phyloP scores from a whole-genome alignment of 148 eudicot genomes.

The Agrostemma githago region DNA sequence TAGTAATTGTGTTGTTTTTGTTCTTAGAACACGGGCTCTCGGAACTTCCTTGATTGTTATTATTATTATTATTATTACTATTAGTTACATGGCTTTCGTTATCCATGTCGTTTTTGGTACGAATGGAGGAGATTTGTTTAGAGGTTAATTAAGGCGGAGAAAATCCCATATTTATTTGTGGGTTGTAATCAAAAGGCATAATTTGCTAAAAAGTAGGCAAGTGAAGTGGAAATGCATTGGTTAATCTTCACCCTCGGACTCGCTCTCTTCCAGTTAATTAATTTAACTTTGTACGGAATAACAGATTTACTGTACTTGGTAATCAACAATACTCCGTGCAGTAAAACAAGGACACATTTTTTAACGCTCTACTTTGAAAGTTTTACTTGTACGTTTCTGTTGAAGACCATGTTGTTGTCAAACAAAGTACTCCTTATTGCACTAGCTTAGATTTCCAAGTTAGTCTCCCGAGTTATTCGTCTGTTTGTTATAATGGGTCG shows the following conservation, averaged over 20 bases:
- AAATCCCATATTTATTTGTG: neutral
- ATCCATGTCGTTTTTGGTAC: conserved; percentile 5
- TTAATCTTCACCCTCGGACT: conserved; percentile 38
- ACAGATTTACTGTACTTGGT: too few species aligned
- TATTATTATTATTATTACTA: conserved; percentile 28
- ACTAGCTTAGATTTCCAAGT: too few species aligned
- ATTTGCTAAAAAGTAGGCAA: conserved; percentile 47
- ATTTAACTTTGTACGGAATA: too few species aligned
- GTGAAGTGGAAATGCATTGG: conserved; percentile 27
- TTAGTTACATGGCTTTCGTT: conserved; percentile 16
- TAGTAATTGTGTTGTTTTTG: conserved; percentile 23
- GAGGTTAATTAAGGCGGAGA: conserved; percentile 11
- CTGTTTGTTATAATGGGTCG: too few species aligned
- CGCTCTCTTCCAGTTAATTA: conserved; percentile 27
- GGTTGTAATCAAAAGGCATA: conserved; percentile 33
- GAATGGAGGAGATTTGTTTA: conserved; percentile 20
- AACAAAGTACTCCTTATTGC: too few species aligned
- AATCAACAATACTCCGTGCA: too few species aligned
- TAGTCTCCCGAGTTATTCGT: too few species aligned
- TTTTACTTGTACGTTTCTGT: too few species aligned
- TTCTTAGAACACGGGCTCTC: conserved; percentile 36
- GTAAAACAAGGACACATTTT: too few species aligned
- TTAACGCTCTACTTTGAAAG: too few species aligned
- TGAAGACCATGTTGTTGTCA: too few species aligned
- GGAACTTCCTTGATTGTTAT: conserved; percentile 33